Evolutionary conservation across 441 rosid genomes (phyloP), one percentile per base, ranked within the genome.

Genomic region (Adansonia grandidieri): DNA sequence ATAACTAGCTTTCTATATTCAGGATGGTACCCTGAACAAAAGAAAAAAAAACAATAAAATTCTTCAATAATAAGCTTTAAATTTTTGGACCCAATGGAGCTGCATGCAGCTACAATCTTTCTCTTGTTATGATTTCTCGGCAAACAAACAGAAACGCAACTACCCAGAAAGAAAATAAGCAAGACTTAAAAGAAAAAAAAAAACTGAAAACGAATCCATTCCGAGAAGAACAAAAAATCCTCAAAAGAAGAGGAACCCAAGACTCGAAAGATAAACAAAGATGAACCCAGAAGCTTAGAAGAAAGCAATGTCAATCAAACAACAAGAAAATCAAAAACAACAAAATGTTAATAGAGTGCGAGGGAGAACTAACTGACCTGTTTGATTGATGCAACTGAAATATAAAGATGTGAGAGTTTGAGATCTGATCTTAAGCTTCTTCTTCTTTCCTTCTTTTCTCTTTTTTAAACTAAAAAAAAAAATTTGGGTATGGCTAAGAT

Each of bases 121-220:
- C 4, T 42, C 37, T 14, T 51, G 14, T 6, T 8, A 13, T 13
- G 19, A 77, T 80, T 80, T 74, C 80, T 48, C 73, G 61, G 72
- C 65, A 81, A 78, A 61, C 80, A 77, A 79, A 82, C 74, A 42
- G 58, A 67, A 73, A 42, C 2, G 5, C 24, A 75, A 45, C 6
- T 1, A 44, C 22, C 51, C 47, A 14, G 11, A 48, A 62, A 7
- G 10, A 1, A 17, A 32, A n/a, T 10, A 50, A 4, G 5, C n/a
- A 6, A 53, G 11, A 28, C 32, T 28, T 28, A 28, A 28, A 28
- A 24, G 28, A 28, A 5, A 4, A 45, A 10, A 8, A 17, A 22
- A 22, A 24, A 7, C 5, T 53, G 40, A 64, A 42, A 42, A 37
- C n/a, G 22, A 47, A 66, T 67, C 48, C 37, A n/a, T 48, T 40